phyloP scores from a whole-genome alignment of 106 monocot genomes.

The Dendrobium chrysotoxum region DNA sequence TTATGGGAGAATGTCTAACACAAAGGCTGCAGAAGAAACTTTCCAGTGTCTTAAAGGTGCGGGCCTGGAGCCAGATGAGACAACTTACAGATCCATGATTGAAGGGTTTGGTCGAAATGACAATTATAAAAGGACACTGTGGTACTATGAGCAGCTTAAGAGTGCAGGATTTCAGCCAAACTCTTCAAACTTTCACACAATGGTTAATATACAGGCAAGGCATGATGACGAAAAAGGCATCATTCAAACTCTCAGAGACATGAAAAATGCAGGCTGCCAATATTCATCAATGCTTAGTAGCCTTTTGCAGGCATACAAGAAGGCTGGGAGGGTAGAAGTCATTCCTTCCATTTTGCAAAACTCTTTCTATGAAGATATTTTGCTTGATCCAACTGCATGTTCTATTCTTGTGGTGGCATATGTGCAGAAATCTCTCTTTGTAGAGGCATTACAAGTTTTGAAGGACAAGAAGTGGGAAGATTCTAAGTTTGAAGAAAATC shows the following conservation, averaged over 20 bases:
- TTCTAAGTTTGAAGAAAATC: slow-evolving; percentile 64
- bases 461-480: slow-evolving; percentile 70
- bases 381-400: slow-evolving; percentile 70
- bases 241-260: slow-evolving; percentile 59
- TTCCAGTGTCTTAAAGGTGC: slow-evolving; percentile 38
- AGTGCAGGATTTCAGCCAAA: slow-evolving; percentile 56
- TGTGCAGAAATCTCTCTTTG: slow-evolving; percentile 52
- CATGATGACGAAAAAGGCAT: slow-evolving; percentile 51
- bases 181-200: slow-evolving; percentile 91
- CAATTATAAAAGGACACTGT: slow-evolving; percentile 48
- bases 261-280: slow-evolving; percentile 54
- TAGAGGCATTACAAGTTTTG: slow-evolving; percentile 60
- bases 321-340: slow-evolving; percentile 41
- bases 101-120: slow-evolving; percentile 78
- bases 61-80: slow-evolving; percentile 82
- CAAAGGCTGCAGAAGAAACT: slow-evolving; percentile 27
- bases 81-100: slow-evolving; percentile 89
- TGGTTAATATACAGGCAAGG: slow-evolving; percentile 87
- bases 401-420: slow-evolving; percentile 69
- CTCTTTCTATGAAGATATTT: slow-evolving; percentile 62
- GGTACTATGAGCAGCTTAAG: slow-evolving; percentile 73
- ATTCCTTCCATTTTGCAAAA: slow-evolving; percentile 46
- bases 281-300: slow-evolving; percentile 56
- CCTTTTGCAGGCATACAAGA: slow-evolving; percentile 81
- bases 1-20: slow-evolving; percentile 59